Base-by-base conservation (phyloP, 2,329 filamentous ascomycete species). In the Ophiostoma piceae region DNA sequence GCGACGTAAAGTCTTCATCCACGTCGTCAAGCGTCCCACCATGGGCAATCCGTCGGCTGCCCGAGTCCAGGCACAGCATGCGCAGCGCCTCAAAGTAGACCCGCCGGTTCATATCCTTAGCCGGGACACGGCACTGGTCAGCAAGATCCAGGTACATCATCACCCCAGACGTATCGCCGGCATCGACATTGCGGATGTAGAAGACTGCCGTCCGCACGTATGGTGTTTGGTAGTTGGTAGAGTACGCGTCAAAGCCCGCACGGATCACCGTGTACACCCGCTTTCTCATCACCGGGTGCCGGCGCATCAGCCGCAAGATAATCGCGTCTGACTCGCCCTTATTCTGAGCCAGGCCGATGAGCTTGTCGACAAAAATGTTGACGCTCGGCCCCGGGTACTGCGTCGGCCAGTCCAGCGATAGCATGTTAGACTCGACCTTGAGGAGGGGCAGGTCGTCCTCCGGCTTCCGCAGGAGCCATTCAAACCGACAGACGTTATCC, bases 321-420 rank as follows among this genome's bases (percentile, higher is more conserved):
- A 93, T 89, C 14, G 78, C 79, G 67, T 84, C 81, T 1, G 85
- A 87, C 2, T 81, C 80, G 1, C 76, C 72, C 0, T 78, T 77
- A 69, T 87, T 88, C 75, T 89, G 85, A 72, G 89, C 84, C 67
- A 90, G 82, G 26, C 81, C 80, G 37, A 93, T 81, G 35, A 93
- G 81, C 76, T 90, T 92, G 75, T 88, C 87, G 32, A 90, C 76
- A 68, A 90, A 87, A n/a, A 87, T 79, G 72, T 84, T 87, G 68
- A 75, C 73, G 19, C 66, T 71, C 4, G 8, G 26, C 9, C 11
- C 9, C 2, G 22, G 26, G 9, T n/a, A 43, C 62, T 75, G 70
- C 35, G 70, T 37, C n/a, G 73, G 68, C 74, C 74, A 75, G 65
- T 73, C 67, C 2, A 75, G 74, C 1, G 72, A 71, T 47, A 76